Conservation (phyloP, 108 stramenopile genomes). For the Tribonema minus region DNA sequence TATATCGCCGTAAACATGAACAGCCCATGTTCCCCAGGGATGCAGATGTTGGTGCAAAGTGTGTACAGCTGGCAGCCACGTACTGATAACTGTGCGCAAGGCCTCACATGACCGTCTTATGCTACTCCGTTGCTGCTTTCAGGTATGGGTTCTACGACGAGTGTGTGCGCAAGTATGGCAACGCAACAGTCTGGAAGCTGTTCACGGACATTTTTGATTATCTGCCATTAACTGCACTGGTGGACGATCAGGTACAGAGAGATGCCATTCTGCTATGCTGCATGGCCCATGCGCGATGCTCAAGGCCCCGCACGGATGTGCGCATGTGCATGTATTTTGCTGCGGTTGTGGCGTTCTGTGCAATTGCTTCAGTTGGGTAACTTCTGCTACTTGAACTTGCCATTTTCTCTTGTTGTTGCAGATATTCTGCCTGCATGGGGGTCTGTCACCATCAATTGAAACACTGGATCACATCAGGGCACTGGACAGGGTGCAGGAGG, state of each 20-base stretch:
- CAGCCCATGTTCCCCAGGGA: neutral
- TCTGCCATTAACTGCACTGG: slow-evolving; percentile 83
- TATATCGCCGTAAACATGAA: neutral
- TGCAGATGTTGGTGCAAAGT: neutral
- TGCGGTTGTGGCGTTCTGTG: neutral
- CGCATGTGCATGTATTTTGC: neutral
- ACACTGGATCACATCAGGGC: slow-evolving; percentile 84
- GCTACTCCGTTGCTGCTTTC: neutral
- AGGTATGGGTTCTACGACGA: slow-evolving; percentile 85
- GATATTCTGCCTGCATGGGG: slow-evolving; percentile 80
- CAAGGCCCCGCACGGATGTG: neutral
- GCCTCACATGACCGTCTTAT: neutral
- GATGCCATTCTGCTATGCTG: slow-evolving; percentile 65
- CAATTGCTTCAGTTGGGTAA: neutral
- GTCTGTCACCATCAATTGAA: slow-evolving; percentile 82
- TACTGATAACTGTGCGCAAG: too few species aligned
- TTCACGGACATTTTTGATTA: slow-evolving; percentile 95
- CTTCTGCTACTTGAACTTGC: neutral
- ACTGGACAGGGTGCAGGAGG: slow-evolving; percentile 95
- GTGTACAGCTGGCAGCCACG: too few species aligned
- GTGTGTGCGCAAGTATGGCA: slow-evolving; percentile 96
- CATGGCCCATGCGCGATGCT: neutral
- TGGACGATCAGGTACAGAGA: slow-evolving; percentile 64
- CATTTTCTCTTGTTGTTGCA: neutral
- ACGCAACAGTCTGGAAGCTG: slow-evolving; percentile 88